Conservation (phyloP, 179 eudicot genomes). For the Amaranthus tricolor region DNA sequence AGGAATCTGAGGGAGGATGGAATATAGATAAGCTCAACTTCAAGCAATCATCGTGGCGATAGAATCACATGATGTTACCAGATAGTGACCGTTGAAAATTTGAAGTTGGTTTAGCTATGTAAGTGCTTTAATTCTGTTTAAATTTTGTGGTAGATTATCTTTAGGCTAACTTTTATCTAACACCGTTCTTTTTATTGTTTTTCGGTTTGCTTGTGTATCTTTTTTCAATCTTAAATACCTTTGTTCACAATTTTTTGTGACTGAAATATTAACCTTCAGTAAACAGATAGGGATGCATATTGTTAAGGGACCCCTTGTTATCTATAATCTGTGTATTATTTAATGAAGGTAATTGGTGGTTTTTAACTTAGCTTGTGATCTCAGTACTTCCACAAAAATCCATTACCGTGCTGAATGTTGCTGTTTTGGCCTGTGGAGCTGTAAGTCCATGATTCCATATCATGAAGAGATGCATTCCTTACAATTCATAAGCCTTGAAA, state of each 20-base stretch:
- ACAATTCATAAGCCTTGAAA: too few relatives aligned
- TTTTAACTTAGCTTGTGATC: neutral
- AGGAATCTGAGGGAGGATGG: conserved; percentile 59
- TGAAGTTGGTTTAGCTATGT: conserved; percentile 42
- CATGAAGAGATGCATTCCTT: too few relatives aligned
- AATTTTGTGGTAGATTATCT: neutral
- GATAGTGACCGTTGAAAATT: conserved; percentile 24
- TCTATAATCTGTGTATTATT: neutral
- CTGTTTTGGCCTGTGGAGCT: too few relatives aligned
- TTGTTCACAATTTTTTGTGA: neutral
- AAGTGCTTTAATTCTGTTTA: conserved; percentile 19
- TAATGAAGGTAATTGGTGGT: neutral
- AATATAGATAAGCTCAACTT: conserved; percentile 55
- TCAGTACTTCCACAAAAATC: neutral
- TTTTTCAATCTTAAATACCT: neutral
- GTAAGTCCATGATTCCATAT: too few relatives aligned
- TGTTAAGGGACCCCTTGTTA: neutral
- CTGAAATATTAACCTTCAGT: neutral
- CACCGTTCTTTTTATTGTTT: neutral
- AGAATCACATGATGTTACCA: conserved; percentile 25
- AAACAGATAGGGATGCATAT: neutral
- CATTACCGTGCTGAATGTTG: too few relatives aligned
- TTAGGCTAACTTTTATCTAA: neutral
- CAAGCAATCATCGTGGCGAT: conserved; percentile 80
- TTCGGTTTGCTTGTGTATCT: neutral